Evolutionary conservation across 2,329 filamentous ascomycete genomes (phyloP).

Genomic region (Verticillium longisporum): DNA sequence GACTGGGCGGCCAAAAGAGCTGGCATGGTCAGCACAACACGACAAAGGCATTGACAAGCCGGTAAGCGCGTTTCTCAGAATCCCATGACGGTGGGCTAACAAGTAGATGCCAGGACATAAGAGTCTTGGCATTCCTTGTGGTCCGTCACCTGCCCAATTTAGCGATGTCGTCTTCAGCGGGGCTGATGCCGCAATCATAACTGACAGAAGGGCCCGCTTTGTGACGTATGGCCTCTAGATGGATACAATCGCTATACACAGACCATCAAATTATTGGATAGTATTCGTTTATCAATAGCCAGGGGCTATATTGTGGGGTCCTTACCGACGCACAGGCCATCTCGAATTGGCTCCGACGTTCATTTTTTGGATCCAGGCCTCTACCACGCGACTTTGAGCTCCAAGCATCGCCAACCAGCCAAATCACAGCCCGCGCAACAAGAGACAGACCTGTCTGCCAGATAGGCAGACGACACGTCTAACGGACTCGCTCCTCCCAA

Average conservation of each 20-base stretch:
- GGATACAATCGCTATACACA: neutral
- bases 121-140: neutral
- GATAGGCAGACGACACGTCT: neutral
- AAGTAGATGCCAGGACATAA: neutral
- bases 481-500: neutral
- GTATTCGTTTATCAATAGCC: neutral
- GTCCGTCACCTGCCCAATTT: neutral
- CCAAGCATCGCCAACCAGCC: neutral
- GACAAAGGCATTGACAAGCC: neutral
- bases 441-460: conserved; percentile 1
- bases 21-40: no score
- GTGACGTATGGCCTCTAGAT: neutral
- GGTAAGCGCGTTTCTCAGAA: neutral
- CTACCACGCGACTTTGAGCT: neutral
- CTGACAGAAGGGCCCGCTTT: neutral
- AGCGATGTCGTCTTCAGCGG: neutral
- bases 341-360: neutral
- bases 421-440: neutral
- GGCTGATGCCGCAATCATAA: neutral
- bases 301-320: neutral
- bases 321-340: neutral
- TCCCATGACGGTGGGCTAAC: neutral
- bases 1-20: neutral
- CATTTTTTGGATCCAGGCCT: neutral
- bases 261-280: neutral